Base-by-base conservation (phyloP, 1,284 basidiomycete genomes). In the Anthracocystis setariae region DNA sequence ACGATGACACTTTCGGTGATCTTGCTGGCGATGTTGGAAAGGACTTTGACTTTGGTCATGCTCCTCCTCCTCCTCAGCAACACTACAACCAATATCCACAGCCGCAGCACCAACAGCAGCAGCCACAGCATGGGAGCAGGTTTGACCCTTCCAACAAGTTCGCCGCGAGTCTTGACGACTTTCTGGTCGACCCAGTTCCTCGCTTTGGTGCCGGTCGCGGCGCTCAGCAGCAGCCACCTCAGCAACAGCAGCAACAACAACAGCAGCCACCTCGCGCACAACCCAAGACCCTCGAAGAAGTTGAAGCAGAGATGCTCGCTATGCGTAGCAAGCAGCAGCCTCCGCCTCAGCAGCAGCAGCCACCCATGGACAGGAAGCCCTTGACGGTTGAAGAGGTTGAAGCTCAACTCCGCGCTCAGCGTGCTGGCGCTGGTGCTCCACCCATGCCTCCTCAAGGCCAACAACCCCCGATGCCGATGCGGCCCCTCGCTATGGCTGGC, bases 351-450 rank as follows among this genome's bases (percentile, higher is more conserved):
- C 59, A 51, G n/a, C 50, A 38, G 3, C 40, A 38, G 21, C 50
- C 38, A 43, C 44, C 58, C 33, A 29, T 15, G 40, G 72, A 74
- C 49, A 58, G 69, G 33, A 77, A 88, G 35, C 87, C 88, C 29
- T 89, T 90, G 57, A 95, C 93, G 0, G 84, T 98, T 24, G 92
- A 94, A 72, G 93, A 98, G 82, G 92, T 98, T 66, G 95, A 98
- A 83, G 90, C 91, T 3, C 92, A 98, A 83, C 92, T 80, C 38
- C 73, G 65, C 24, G 67, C 64, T 32, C 57, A 57, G 27, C 65
- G 71, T 42, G 52, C 35, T 24, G 40, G 20, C 0, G 37, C 43
- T 18, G 58, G 48, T 35, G 47, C 56, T 12, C 51, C 39, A 0
- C 46, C 50, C 18, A 23, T 21, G 46, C 45, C 29, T n/a, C 45